Evolutionary conservation across 2,329 filamentous ascomycete genomes (phyloP).

Genomic region (Trichoderma asperellum): DNA sequence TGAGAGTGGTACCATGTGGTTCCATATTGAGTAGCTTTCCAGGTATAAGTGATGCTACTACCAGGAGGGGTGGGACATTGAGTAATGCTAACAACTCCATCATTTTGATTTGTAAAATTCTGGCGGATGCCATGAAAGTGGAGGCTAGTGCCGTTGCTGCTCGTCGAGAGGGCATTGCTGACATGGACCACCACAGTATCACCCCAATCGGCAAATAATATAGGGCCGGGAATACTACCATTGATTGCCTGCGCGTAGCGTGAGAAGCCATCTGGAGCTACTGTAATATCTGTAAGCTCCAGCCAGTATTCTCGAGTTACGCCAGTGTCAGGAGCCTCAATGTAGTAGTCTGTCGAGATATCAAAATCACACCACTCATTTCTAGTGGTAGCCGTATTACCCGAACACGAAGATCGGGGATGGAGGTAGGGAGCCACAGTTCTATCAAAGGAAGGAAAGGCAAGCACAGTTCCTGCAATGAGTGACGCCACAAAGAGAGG

Average conservation of each 20-base stretch:
- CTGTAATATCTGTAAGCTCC: slow-evolving; percentile 45
- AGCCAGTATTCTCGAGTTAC: slow-evolving; percentile 56
- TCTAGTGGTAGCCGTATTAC: neutral
- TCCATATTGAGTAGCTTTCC: slow-evolving; percentile 59
- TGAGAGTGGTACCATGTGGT: slow-evolving; percentile 66
- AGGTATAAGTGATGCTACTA: slow-evolving; percentile 55
- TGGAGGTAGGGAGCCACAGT: neutral
- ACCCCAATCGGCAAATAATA: neutral
- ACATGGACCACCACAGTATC: neutral
- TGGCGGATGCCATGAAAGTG: neutral
- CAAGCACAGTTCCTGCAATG: neutral
- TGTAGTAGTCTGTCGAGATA: neutral
- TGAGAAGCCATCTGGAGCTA: slow-evolving; percentile 51
- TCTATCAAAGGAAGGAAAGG: neutral
- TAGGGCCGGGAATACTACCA: neutral
- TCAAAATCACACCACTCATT: neutral
- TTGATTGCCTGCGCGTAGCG: neutral
- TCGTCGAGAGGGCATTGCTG: slow-evolving; percentile 33
- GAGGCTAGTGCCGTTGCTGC: neutral
- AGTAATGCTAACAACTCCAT: slow-evolving; percentile 46
- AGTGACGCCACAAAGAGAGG: neutral
- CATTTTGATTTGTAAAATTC: neutral
- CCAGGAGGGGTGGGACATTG: neutral
- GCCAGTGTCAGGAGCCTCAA: slow-evolving; percentile 49
- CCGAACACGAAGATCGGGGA: neutral